Evolutionary conservation across 2,329 filamentous ascomycete genomes (phyloP), one percentile per base, ranked within the genome.

Genomic region (Pyrenophora tritici-repentis): DNA sequence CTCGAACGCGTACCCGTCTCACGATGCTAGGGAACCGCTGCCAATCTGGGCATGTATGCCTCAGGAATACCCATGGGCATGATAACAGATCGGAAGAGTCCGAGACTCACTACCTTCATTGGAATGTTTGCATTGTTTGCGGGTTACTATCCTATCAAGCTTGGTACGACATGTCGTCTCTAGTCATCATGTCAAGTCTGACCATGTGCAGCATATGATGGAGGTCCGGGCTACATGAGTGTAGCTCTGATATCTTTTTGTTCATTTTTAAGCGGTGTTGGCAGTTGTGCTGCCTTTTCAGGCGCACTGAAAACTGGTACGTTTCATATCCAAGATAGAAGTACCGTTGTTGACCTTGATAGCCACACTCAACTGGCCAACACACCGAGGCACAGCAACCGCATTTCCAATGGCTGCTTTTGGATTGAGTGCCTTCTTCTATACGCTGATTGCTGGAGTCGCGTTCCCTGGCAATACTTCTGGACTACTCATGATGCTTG

Each of bases 371-470:
- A 97, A 97, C 75, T 97, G 92, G 85, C 93, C 93, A 10, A 84
- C 87, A 51, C 88, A 96, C 71, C 85, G 94, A 58, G 94, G 94
- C 47, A 96, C 93, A 3, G 94, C 94, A 5, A 97, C 94, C 5
- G 92, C 92, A 1, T 94, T 97, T 64, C 93, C 94, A 5, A 76
- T 97, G 48, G 90, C 94, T 49, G 92, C 90, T 3, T 97, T 97
- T 69, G 94, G 94, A 3, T 77, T 99, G 50, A 97, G 92, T 71
- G 94, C 94, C 47, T 94, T 99, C 76, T 96, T 97, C 78, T 99
- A 97, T 76, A 93, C 94, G 0, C 81, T 87, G 2, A 75, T 95
- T 29, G 90, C 91, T 17, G 84, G 85, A 14, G 69, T 95, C 39
- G 78, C 90, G 34, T 92, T 96, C 68, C 89, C 90, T 2, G 90